Evolutionary conservation across 768 basidiomycete genomes (phyloP), one percentile per base, ranked within the genome.

Genomic region (Tremella yokohamensis): DNA sequence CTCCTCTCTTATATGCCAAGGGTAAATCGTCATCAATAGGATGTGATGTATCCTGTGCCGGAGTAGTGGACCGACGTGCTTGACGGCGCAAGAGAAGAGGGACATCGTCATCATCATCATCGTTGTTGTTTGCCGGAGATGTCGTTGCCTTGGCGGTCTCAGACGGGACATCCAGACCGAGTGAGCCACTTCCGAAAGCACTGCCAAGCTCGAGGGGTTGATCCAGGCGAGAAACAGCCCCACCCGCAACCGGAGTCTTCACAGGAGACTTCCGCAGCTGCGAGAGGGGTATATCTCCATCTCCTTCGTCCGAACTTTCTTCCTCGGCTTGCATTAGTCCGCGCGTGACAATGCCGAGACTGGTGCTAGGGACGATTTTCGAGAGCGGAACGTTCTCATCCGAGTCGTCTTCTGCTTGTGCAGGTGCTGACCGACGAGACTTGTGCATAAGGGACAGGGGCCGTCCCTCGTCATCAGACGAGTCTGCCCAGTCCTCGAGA

Each of bases 51-150:
- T 49, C 52, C 49, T 24, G 49, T 55, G 40, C 7, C 42, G 42
- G 19, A 24, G 44, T 40, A 16, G 40, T 40, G 22, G 54, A 19
- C 13, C 37, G 37, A 13, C 39, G 38, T 19, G 38, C 9, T 19
- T 40, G 11, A 8, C 64, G 66, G 15, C 65, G 51, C 8, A 75
- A 39, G 2, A 58, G 66, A 8, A 75, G 62, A 1, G 74, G 74
- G 16, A 68, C 49, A 59, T 75, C 72, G 50, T 75, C 74, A 25
- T 75, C 73, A n/a, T 70, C 72, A 47, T 75, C 74, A 25, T 75
- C 73, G 19, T 70, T 60, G 39, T 19, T 13, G 18, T 53, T 40
- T 18, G 39, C 56, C 11, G 29, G 29, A 11, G 6, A 6, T 11
- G 29, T 11, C 11, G 29, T 34, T 11, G 29, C 29, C 29, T 34